Conservation (phyloP, 176 grass and related monocot genomes). For the Aegilops sharonensis region DNA sequence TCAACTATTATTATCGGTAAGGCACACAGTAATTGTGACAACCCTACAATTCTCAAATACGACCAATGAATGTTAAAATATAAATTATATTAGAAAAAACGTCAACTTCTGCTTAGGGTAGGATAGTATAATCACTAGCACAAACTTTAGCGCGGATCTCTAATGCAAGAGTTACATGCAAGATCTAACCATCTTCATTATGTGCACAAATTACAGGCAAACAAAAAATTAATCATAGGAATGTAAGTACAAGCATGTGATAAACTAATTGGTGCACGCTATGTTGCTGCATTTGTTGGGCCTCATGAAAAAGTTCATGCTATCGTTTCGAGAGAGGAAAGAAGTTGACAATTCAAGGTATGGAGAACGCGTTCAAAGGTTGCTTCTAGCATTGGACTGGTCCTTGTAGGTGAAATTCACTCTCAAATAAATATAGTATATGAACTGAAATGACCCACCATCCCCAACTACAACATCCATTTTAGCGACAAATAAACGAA, state of each 20-base stretch:
- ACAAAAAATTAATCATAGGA: conserved; percentile 15
- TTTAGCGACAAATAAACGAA: conserved; percentile 12
- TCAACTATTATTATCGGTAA: background rate
- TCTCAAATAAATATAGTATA: conserved; percentile 30
- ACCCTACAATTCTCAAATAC: background rate
- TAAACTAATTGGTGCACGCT: background rate
- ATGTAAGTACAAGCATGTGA: conserved; percentile 1
- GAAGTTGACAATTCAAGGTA: background rate
- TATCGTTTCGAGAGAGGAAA: background rate
- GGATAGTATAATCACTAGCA: background rate
- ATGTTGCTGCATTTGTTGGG: conserved; percentile 11
- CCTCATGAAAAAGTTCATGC: background rate
- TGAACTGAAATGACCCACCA: conserved; percentile 11
- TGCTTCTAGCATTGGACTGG: background rate
- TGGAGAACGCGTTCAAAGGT: background rate
- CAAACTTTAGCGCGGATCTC: background rate
- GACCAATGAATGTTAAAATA: background rate
- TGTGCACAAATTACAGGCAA: background rate
- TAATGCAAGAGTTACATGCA: background rate
- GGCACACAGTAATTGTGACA: background rate
- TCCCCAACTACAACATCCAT: background rate
- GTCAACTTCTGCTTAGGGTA: background rate
- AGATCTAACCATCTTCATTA: background rate
- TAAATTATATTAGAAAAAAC: background rate
- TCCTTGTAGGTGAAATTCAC: background rate